Conservation (phyloP, 345 rosid genomes). For the Noccaea caerulescens region DNA sequence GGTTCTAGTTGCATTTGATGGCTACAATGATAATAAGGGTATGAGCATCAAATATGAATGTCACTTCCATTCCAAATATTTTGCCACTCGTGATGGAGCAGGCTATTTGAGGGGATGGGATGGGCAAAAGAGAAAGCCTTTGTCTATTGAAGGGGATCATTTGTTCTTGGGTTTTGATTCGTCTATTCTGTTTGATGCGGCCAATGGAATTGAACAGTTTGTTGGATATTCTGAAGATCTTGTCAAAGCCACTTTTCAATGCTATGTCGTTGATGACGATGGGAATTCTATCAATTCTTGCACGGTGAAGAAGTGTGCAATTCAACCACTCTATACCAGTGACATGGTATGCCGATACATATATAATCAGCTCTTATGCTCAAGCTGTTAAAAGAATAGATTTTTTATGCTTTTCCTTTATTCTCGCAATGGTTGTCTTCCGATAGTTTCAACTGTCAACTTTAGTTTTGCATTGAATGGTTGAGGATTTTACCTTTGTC, state of each 20-base stretch:
- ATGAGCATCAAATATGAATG: constrained; percentile 18
- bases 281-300: constrained; percentile 21
- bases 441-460: too few relatives aligned
- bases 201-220: constrained; percentile 26
- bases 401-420: neutral
- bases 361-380: neutral
- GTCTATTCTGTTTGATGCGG: constrained; percentile 16
- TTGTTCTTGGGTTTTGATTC: constrained; percentile 26
- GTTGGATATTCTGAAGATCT: constrained; percentile 23
- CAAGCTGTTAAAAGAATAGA: neutral
- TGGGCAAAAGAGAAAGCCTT: constrained; percentile 15
- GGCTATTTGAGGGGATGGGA: constrained; percentile 29
- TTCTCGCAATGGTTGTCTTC: too few relatives aligned
- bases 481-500: neutral
- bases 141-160: constrained; percentile 27
- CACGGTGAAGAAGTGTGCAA: constrained; percentile 29
- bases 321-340: constrained; percentile 27
- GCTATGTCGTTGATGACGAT: constrained; percentile 24
- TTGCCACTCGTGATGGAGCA: constrained; percentile 6
- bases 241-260: constrained; percentile 22
- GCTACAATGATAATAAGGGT: constrained; percentile 26
- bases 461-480: neutral
- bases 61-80: neutral
- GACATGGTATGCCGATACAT: constrained; percentile 6
- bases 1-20: constrained; percentile 19